Percentiles rank a stretch among this genome's conserved stretches.
Evolutionary conservation across 805 yeast species (phyloP).

Genomic region (Yarrowia bubula): DNA sequence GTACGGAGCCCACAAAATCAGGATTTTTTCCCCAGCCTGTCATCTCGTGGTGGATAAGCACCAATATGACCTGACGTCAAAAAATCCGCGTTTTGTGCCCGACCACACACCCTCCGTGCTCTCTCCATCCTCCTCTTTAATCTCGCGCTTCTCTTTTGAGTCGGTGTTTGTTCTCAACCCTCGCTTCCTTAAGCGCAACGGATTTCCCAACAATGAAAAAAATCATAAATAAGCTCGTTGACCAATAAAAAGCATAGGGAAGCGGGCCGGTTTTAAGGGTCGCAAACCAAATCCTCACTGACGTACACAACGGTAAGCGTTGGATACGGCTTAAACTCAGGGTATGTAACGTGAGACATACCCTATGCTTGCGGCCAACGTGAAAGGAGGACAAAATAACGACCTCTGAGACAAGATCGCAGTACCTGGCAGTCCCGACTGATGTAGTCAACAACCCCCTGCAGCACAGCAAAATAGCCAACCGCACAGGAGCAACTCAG

Average conservation of each 20-base stretch:
- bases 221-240: neutral
- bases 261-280: constrained; percentile 1
- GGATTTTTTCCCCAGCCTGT: no score
- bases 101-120: neutral
- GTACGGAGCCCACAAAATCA: neutral
- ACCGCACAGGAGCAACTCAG: no score
- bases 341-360: neutral
- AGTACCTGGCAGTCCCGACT: no score
- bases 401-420: neutral
- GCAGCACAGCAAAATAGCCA: no score
- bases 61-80: neutral
- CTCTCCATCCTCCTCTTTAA: neutral
- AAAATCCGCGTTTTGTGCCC: neutral
- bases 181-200: neutral
- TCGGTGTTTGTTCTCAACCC: neutral
- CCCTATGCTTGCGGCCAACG: neutral
- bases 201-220: neutral
- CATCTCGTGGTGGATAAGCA: no score
- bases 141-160: no score
- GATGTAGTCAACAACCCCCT: no score
- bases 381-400: neutral
- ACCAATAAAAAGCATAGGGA: neutral
- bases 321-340: constrained; percentile 6
- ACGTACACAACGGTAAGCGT: constrained; percentile 1
- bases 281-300: neutral